Evolutionary conservation across 2,329 filamentous ascomycete genomes (phyloP).

Genomic region (Trichoderma sp.): DNA sequence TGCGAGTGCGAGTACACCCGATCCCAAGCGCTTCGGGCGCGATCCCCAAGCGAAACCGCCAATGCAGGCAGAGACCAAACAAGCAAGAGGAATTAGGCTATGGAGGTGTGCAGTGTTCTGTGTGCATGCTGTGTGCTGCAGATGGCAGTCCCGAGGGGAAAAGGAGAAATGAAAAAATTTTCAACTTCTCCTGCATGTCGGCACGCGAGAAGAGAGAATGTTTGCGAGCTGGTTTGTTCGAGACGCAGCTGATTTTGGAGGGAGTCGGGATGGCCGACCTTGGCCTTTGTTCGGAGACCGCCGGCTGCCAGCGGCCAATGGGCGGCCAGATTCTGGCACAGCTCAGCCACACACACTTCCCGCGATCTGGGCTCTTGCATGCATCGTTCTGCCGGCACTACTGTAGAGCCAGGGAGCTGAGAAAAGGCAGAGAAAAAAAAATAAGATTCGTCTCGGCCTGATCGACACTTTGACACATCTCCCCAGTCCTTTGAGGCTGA

Average conservation of each 20-base stretch:
- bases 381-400: conserved; percentile 13
- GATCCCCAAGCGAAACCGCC: not conserved
- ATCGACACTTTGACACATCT: not conserved
- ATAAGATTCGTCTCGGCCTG: conserved; percentile 12
- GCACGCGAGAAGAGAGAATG: not conserved
- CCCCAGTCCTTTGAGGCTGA: not conserved
- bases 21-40: not conserved
- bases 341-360: conserved; percentile 12
- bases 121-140: too few species aligned
- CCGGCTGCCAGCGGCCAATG: not conserved
- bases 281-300: conserved; percentile 5
- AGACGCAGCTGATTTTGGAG: not conserved
- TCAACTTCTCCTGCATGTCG: not conserved
- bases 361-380: conserved; percentile 1
- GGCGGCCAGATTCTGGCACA: not conserved
- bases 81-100: not conserved
- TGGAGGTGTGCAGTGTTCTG: not conserved
- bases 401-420: not conserved
- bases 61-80: not conserved
- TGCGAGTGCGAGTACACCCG: not conserved
- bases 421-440: not conserved
- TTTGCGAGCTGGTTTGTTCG: not conserved
- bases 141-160: not conserved
- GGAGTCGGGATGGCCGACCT: conserved; percentile 8
- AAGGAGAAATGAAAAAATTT: not conserved